Conservation (phyloP, 306 rosid genomes). For the Corylus americana region DNA sequence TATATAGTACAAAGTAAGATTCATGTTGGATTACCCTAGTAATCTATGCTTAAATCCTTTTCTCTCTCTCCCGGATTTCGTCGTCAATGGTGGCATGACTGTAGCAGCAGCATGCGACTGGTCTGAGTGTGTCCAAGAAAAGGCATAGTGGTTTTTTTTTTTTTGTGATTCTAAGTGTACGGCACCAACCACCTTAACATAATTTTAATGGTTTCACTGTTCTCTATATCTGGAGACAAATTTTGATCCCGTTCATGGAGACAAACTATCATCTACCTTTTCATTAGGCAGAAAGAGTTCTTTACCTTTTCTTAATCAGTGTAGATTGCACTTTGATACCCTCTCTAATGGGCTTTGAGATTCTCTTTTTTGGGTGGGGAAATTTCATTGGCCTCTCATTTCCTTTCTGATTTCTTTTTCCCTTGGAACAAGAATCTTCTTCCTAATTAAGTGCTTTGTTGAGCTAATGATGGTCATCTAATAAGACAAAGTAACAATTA, state of each 20-base stretch:
- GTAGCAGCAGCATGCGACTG: slow-evolving; percentile 13
- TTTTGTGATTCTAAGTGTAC: slow-evolving; percentile 57
- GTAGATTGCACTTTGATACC: slow-evolving; percentile 7
- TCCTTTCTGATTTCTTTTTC: slow-evolving; percentile 2
- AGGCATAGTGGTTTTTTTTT: slow-evolving; percentile 32
- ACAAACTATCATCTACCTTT: slow-evolving; percentile 18
- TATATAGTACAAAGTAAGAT: slow-evolving; percentile 41
- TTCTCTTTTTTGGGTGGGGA: slow-evolving; percentile 42
- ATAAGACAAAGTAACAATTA: slow-evolving; percentile 28
- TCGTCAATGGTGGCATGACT: slow-evolving; percentile 16
- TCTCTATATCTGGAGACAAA: slow-evolving; percentile 20
- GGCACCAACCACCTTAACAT: slow-evolving; percentile 34
- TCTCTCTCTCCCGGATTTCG: slow-evolving; percentile 30
- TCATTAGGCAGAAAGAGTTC: slow-evolving; percentile 25
- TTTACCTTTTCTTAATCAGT: slow-evolving; percentile 31
- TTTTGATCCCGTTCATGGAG: slow-evolving; percentile 30
- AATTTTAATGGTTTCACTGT: slow-evolving; percentile 13
- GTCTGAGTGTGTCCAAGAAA: slow-evolving; percentile 29
- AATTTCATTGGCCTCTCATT: slow-evolving; percentile 34
- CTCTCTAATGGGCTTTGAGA: slow-evolving; percentile 21
- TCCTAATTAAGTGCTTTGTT: slow-evolving; percentile 31
- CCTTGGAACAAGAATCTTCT: slow-evolving; percentile 41
- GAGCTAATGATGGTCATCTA: slow-evolving; percentile 22
- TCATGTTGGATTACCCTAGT: slow-evolving; percentile 43
- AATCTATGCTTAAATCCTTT: slow-evolving; percentile 12